Base-by-base conservation (phyloP, 2,329 filamentous ascomycete genomes). In the Aureobasidium melanogenum region DNA sequence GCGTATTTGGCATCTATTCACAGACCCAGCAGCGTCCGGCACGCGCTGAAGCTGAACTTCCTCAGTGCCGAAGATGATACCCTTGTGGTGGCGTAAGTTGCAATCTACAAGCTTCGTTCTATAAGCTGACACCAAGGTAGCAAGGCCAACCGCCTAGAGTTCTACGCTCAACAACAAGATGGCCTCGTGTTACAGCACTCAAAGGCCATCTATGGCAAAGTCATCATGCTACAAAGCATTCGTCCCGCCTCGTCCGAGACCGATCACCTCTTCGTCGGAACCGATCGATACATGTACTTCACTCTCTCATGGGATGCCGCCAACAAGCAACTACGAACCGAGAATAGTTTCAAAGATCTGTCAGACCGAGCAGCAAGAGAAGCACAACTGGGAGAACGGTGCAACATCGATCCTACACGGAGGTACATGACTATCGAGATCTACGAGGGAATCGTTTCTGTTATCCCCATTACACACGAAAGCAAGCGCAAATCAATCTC, bases 1-100 rank as follows among this genome's bases (percentile, higher is more conserved):
- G 89, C 94, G 57, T 99, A 97, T 74, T 80, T 99, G 69, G 91
- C 91, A 64, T 92, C 94, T 41, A 94, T 99, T 62, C 94, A 99
- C 74, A 84, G 87, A 68, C 88, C 94, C 26, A 97, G 90, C 73
- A 96, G 91, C 77, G 86, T 97, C 65, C 86, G 92, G 60, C 89
- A 96, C 82, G 93, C 92, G 15, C 74, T 97, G 66, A 89, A 88
- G 71, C 82, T 93, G 63, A 86, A 85, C 68, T 87, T 97, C 68
- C 79, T 96, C 56, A 82, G 84, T 46, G 77, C 84, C 5, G 84
- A 89, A 55, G 84, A 91, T 64, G 88, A 96, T 69, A 91, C 89
- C 68, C 79, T 99, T 64, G 85, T 97, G 58, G 80, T 97, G 69
- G 91, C 91, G 92, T 97, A 82, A 76, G 90, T 75, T 65, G 44